Base-by-base conservation (phyloP, 2,329 filamentous ascomycete genomes). In the Fusarium piperis region DNA sequence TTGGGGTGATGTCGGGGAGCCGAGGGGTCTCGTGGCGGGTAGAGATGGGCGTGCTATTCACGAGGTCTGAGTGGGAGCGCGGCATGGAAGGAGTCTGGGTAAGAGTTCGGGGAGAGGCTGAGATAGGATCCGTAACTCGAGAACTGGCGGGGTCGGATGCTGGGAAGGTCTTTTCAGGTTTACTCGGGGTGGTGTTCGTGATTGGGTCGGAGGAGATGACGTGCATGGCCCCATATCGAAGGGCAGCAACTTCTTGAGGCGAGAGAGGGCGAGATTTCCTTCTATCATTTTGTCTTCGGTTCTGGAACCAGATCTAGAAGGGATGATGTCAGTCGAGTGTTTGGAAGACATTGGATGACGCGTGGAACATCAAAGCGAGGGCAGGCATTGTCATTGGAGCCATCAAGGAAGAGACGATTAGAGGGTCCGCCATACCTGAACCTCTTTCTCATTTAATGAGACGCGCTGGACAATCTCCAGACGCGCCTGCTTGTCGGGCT, bases 221-320 rank as follows among this genome's bases (percentile, higher is more conserved):
- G 72, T 87, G 84, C 79, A 89, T 83, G 73, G 84, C 85, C 52
- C 88, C 84, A 77, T 88, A 85, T 77, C 87, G 82, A 74, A 91
- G 83, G 65, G 88, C 87, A 70, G 87, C 90, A 61, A 95, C 88
- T 79, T 96, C 94, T 80, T 94, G 91, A 11, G 92, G 89, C 30
- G 93, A 89, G 38, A 97, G 87, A 52, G 95, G 94, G 74, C 93
- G 92, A 62, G 94, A 94, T 84, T 95, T 97, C 74, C 95, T 90
- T 76, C 95, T 90, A 80, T 97, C 94, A 81, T 97, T 97, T 81
- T 98, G 95, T 73, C 95, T 89, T 78, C 94, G 90, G 78, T 98
- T 98, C 79, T 98, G 95, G 83, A 98, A 98, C 95, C 95, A 98
- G 76, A 98, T 97, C 95, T 98, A 65, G n/a, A 55, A 51, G 23